Conservation (phyloP, 306 rosid genomes). For the Trichosanthes cucumerina region DNA sequence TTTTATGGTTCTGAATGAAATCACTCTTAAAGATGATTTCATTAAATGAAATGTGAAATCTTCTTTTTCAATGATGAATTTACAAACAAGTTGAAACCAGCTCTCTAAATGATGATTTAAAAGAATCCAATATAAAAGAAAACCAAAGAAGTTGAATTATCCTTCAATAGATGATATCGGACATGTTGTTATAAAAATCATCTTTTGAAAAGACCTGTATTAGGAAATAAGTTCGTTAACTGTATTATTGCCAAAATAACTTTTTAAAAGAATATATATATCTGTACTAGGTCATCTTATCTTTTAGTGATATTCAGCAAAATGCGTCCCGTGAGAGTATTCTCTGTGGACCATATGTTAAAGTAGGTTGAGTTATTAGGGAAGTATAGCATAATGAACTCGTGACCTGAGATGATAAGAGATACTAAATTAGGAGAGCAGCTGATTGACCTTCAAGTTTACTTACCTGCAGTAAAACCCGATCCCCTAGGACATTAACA, state of each 20-base stretch:
- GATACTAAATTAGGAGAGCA: background rate
- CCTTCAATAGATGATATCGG: background rate
- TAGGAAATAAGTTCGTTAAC: background rate
- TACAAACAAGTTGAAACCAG: background rate
- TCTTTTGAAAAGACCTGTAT: background rate
- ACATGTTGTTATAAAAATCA: background rate
- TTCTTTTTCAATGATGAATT: background rate
- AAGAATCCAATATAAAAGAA: background rate
- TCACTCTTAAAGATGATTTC: background rate
- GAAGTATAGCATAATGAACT: background rate
- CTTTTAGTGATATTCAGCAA: background rate
- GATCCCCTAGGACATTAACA: background rate
- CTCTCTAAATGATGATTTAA: background rate
- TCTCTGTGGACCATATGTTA: background rate
- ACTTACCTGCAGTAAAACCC: background rate
- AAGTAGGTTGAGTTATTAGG: background rate
- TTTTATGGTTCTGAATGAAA: background rate
- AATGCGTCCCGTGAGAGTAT: background rate
- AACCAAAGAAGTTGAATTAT: background rate
- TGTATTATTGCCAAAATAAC: background rate
- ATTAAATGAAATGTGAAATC: background rate
- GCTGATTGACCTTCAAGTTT: background rate
- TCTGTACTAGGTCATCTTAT: constrained; percentile 1
- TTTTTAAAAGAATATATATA: background rate
- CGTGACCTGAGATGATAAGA: background rate